Evolutionary conservation across 768 basidiomycete species (phyloP).

Genomic region (Lentinus tigrinus): DNA sequence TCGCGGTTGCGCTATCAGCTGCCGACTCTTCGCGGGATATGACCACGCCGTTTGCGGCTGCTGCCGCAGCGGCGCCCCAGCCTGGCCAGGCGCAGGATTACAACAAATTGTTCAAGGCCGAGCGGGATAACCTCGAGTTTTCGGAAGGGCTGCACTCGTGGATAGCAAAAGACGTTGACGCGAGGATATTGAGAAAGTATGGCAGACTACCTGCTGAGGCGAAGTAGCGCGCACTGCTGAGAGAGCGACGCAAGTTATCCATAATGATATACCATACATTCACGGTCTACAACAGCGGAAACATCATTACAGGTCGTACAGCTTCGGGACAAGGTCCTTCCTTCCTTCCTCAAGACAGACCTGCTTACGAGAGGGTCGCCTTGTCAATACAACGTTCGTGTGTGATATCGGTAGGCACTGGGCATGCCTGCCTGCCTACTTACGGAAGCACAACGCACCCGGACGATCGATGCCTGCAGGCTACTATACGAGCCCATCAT

Average conservation of each 20-base stretch:
- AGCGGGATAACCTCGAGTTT: constrained; percentile 90
- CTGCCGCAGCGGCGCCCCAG: constrained; percentile 42
- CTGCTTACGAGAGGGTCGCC: neutral
- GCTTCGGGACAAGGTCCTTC: constrained; percentile 11
- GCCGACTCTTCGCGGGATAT: constrained; percentile 80
- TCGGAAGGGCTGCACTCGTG: constrained; percentile 84
- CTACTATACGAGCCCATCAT: constrained; percentile 84
- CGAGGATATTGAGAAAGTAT: constrained; percentile 74
- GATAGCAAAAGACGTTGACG: constrained; percentile 80
- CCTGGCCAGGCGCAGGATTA: constrained; percentile 76
- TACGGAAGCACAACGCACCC: constrained; percentile 8
- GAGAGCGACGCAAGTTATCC: constrained; percentile 4
- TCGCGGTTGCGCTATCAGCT: constrained; percentile 40
- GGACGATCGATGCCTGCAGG: neutral
- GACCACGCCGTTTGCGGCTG: constrained; percentile 63
- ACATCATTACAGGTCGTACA: constrained; percentile 13
- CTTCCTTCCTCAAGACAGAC: neutral
- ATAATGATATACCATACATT: constrained; percentile 19
- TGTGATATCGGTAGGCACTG: neutral
- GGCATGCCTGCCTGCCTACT: neutral
- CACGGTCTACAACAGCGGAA: constrained; percentile 10
- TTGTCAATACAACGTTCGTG: neutral
- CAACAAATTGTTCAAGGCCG: constrained; percentile 85
- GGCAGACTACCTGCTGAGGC: constrained; percentile 32
- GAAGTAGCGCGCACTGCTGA: neutral